A percentile compares a stretch with the other conserved stretches of the same genome.
Evolutionary conservation across 352 stramenopile genomes (phyloP).

Genomic region (Labyrinthula sp.): DNA sequence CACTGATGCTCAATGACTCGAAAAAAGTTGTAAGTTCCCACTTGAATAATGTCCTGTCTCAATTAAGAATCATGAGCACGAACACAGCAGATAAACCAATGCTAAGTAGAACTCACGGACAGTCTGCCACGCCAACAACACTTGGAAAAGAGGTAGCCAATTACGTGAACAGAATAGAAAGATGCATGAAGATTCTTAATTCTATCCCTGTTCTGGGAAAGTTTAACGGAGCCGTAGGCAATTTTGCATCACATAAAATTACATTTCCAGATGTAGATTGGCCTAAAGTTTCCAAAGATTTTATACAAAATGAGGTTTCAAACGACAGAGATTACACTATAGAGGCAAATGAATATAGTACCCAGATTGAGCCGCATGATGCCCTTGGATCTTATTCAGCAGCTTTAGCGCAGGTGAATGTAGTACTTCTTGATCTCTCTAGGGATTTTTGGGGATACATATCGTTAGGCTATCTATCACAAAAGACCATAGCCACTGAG

Average conservation of each 20-base stretch:
- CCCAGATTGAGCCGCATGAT: slow-evolving; percentile 38
- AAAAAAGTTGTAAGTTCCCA: slow-evolving; percentile 25
- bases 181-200: slow-evolving; percentile 20
- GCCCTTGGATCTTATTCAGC: slow-evolving; percentile 34
- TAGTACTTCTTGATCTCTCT: slow-evolving; percentile 36
- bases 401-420: slow-evolving; percentile 32
- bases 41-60: too few species aligned
- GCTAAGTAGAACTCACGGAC: slow-evolving; percentile 37
- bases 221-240: slow-evolving; percentile 36
- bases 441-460: slow-evolving; percentile 39
- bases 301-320: slow-evolving; percentile 34
- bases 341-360: slow-evolving; percentile 33
- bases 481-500: slow-evolving; percentile 34
- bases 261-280: slow-evolving; percentile 36
- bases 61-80: slow-evolving; percentile 29
- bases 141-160: slow-evolving; percentile 38
- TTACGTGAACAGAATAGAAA: slow-evolving; percentile 33
- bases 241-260: slow-evolving; percentile 37
- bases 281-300: slow-evolving; percentile 19
- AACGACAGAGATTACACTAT: slow-evolving; percentile 31
- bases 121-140: slow-evolving; percentile 36
- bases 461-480: slow-evolving; percentile 34
- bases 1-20: slow-evolving; percentile 28
- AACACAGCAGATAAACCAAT: slow-evolving; percentile 31
- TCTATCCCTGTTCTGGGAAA: slow-evolving; percentile 33